These are phyloP conservation scores for Acacia confusa DNA, from an alignment of 306 rosid genomes.

Conservation along the genomic window DNA sequence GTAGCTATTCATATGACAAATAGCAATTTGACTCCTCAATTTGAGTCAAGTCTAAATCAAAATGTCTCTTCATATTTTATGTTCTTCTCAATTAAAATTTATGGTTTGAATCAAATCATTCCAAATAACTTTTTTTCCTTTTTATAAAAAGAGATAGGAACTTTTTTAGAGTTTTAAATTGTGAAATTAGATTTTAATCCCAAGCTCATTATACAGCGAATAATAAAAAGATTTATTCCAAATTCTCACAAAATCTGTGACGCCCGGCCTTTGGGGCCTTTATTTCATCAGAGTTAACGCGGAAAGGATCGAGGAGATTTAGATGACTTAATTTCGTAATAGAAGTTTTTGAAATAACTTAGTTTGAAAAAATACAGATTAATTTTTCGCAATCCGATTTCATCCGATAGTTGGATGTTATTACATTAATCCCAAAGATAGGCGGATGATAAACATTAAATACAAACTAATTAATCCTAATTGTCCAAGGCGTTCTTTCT, in stretches of 20 bases:
- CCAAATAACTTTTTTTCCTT: not conserved
- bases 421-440: no score
- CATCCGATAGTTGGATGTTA: no score
- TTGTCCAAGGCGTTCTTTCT: no score
- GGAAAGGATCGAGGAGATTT: no score
- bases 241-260: not conserved
- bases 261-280: no score
- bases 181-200: not conserved
- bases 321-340: no score
- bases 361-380: no score
- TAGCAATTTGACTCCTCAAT: not conserved
- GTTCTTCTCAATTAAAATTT: not conserved
- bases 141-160: not conserved
- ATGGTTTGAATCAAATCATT: not conserved
- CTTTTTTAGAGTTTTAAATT: not conserved
- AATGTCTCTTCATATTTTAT: not conserved
- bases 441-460: no score
- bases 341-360: no score
- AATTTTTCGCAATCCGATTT: no score
- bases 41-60: not conserved
- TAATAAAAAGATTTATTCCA: conserved; percentile 20
- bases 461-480: no score
- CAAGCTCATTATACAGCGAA: not conserved
- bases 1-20: not conserved
- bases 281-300: no score